Base-by-base conservation (phyloP, 2,329 filamentous ascomycete genomes). In the Verticillium longisporum region DNA sequence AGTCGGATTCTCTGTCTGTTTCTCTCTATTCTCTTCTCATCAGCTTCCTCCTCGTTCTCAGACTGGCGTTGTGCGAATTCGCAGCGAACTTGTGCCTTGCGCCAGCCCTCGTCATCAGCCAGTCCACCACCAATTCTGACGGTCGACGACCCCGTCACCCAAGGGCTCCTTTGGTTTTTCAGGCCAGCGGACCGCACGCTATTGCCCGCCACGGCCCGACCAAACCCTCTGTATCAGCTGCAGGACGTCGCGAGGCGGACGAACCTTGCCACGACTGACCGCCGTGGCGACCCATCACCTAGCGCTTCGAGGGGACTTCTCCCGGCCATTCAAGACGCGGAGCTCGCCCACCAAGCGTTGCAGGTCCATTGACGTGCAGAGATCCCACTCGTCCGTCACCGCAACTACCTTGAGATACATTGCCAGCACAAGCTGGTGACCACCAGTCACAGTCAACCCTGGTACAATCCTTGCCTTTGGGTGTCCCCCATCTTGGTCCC, bases 241-340 rank as follows among this genome's bases (percentile, higher is more conserved):
- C 45, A 50, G 45, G 45, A 50, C 45, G 45, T 50, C 21, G n/a
- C 45, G 45, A 50, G 45, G 45, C 45, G 45, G 45, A 50, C 45
- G 45, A 50, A 50, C 45, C 45, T 50, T 50, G n/a, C 45, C 18
- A 50, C 45, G 45, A n/a, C n/a, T 50, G 45, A 50, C 45, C 45
- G 45, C 45, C 18, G 45, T 50, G n/a, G 45, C 18, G 45, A 50
- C 45, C 45, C 45, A 26, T 50, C 45, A 50, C 18, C 45, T 50
- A 50, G 45, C 45, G 45, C 45, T 50, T 50, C 38, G 45, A 50
- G 21, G 26, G n/a, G 34, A 50, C 45, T 21, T 50, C 18, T 45
- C 15, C 57, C 57, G 14, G 32, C 57, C 57, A 59, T 54, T 54
- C 57, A 59, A 59, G 57, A 54, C 15, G 45, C 45, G 57, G 11